Base-by-base conservation (phyloP, 2,329 filamentous ascomycete species). In the Ophiostoma quercus region DNA sequence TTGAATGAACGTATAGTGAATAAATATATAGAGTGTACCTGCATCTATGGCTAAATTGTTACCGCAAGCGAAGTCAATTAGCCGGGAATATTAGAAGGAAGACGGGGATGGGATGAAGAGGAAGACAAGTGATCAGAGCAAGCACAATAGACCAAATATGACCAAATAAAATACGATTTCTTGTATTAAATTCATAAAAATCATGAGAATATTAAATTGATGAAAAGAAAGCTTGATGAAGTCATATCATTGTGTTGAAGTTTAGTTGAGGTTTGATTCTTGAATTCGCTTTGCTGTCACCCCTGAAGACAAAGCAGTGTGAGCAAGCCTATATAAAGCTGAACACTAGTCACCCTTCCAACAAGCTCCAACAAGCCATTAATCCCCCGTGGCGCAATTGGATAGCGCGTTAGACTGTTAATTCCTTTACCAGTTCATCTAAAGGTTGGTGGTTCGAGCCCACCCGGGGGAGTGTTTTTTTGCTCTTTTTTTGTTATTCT, bases 381-480 rank as follows among this genome's bases (percentile, higher is more conserved):
- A n/a, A 57, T 57, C 51, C 51, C 51, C 51, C 51, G 51, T 57
- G 51, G 51, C 51, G 51, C 51, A 57, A 57, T 57, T 57, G 51
- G 51, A 57, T 57, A 57, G 51, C 51, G 51, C 51, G 51, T 57
- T 57, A 57, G 51, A 57, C 51, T 57, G 51, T 57, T 57, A 57
- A 25, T 57, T 16, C 3, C 51, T 57, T 25, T 57, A 57, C 22
- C 51, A 57, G 51, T 57, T 57, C 51, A 57, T 57, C 51, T 57
- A 57, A 57, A 57, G 51, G 51, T 57, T 57, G 51, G 51, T 57
- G 51, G 51, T 57, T 57, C 51, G 51, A 57, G 51, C 51, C 51
- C 51, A 57, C 51, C 51, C 51, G 51, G 51, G 51, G 51, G 51
- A 57, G 51, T 29, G 12, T 3, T 57, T 57, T 57, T 54, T 54